These are phyloP conservation scores for Corniculantispora saksenae DNA, from an alignment of 2,329 filamentous ascomycete genomes.

Conservation along the genomic window DNA sequence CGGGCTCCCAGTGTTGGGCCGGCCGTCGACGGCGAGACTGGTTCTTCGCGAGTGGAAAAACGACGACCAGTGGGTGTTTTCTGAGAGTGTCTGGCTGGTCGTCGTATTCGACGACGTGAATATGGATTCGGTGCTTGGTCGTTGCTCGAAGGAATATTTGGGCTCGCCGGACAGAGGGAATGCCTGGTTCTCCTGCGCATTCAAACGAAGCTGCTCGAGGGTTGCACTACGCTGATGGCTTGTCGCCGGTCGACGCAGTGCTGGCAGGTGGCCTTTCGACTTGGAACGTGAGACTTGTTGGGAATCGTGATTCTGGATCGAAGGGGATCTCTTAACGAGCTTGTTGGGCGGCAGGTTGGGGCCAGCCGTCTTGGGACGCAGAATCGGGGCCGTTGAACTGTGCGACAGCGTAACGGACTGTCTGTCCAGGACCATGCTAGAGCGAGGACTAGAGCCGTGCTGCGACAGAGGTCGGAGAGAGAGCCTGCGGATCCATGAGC, in stretches of 20 bases:
- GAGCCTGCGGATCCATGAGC: conserved; percentile 73
- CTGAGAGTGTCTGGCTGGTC: neutral
- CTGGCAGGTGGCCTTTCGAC: conserved; percentile 56
- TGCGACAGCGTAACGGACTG: conserved; percentile 67
- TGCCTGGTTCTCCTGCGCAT: conserved; percentile 23
- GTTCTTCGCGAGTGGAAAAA: conserved; percentile 52
- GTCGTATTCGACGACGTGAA: neutral
- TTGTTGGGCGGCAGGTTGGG: conserved; percentile 67
- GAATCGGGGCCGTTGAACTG: conserved; percentile 66
- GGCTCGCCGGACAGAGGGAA: conserved; percentile 25
- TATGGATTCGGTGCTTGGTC: conserved; percentile 25
- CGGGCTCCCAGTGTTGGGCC: neutral
- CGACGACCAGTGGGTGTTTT: conserved; percentile 49
- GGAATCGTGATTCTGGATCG: conserved; percentile 49
- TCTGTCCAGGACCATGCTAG: conserved; percentile 65
- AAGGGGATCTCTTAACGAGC: conserved; percentile 71
- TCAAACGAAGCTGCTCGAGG: conserved; percentile 54
- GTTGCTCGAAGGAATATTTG: conserved; percentile 40
- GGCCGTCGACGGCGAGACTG: neutral
- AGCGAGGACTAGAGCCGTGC: conserved; percentile 63
- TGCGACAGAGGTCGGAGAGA: conserved; percentile 67
- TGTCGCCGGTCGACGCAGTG: conserved; percentile 72
- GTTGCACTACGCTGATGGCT: conserved; percentile 77
- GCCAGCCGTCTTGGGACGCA: conserved; percentile 41
- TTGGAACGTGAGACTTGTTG: conserved; percentile 50